These are phyloP conservation scores for Penicillium sclerotiorum DNA, from an alignment of 2,329 filamentous ascomycete genomes.

Conservation along the genomic window DNA sequence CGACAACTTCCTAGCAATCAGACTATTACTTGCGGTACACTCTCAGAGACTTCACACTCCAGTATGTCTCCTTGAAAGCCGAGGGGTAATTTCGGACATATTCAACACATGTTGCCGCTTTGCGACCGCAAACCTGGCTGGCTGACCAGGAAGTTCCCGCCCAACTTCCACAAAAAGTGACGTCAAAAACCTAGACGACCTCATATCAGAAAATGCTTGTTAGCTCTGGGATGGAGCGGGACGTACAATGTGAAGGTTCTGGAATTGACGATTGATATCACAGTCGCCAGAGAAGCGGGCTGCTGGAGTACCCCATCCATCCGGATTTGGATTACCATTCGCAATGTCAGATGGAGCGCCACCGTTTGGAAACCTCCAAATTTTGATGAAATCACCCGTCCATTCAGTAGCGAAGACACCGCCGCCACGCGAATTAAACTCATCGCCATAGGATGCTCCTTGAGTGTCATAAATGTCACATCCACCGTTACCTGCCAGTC, in stretches of 20 bases:
- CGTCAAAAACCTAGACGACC: slow-evolving; percentile 60
- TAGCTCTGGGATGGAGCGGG: background rate
- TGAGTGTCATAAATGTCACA: slow-evolving; percentile 60
- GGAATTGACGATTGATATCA: slow-evolving; percentile 71
- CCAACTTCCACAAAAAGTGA: slow-evolving; percentile 86
- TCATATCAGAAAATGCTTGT: slow-evolving; percentile 1
- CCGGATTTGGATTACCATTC: slow-evolving; percentile 63
- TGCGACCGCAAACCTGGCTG: slow-evolving; percentile 60
- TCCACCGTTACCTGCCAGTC: slow-evolving; percentile 54
- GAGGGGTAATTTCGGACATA: slow-evolving; percentile 72
- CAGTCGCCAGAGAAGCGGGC: slow-evolving; percentile 72
- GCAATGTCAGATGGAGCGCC: slow-evolving; percentile 66
- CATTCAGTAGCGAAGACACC: slow-evolving; percentile 78
- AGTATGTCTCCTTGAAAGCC: slow-evolving; percentile 74
- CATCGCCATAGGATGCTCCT: slow-evolving; percentile 61
- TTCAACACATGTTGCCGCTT: slow-evolving; percentile 67
- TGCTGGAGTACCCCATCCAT: slow-evolving; percentile 67
- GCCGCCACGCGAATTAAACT: slow-evolving; percentile 70
- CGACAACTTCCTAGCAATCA: too few species aligned
- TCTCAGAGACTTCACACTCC: slow-evolving; percentile 72
- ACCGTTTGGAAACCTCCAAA: slow-evolving; percentile 79
- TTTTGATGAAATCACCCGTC: slow-evolving; percentile 69
- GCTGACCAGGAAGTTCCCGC: slow-evolving; percentile 69
- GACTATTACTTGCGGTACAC: too few species aligned
- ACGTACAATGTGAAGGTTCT: slow-evolving; percentile 66